A percentile compares a stretch with the other conserved stretches of the same genome.
Conservation (phyloP, 257 asterid genomes). For the Paraleonurus japonicus region DNA sequence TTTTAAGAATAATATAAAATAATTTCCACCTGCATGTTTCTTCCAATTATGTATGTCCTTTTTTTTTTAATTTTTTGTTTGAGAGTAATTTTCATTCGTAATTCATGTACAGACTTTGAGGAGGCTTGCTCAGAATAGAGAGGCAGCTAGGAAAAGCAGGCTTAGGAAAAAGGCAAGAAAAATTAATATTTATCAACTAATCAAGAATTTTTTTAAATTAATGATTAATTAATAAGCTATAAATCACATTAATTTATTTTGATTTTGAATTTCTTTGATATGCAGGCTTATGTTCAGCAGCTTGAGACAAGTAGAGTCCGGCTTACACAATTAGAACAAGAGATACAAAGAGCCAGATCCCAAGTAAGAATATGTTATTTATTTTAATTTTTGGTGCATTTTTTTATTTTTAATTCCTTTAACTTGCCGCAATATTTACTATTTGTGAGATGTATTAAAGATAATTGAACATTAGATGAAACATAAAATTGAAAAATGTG, state of each 20-base stretch:
- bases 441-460: too few relatives aligned
- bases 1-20: slow-evolving; percentile 4
- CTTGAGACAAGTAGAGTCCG: slow-evolving; percentile 85
- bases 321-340: slow-evolving; percentile 81
- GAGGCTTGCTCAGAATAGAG: slow-evolving; percentile 97
- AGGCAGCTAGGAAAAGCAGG: slow-evolving; percentile 96
- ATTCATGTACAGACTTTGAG: slow-evolving; percentile 58
- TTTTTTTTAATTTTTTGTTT: slow-evolving; percentile 20
- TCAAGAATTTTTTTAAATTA: neutral
- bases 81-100: neutral
- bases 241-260: neutral
- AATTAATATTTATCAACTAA: neutral
- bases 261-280: neutral
- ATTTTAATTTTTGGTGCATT: too few relatives aligned
- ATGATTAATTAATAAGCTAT: neutral
- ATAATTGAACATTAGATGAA: too few relatives aligned
- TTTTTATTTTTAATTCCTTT: too few relatives aligned
- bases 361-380: too few relatives aligned
- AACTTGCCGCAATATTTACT: too few relatives aligned
- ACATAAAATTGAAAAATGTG: too few relatives aligned
- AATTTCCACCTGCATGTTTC: neutral
- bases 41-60: slow-evolving; percentile 19
- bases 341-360: slow-evolving; percentile 72
- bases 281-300: slow-evolving; percentile 94
- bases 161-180: slow-evolving; percentile 74